A percentile compares a stretch with the other conserved stretches of the same genome.
Evolutionary conservation across 2,329 filamentous ascomycete genomes (phyloP).

Genomic region (Plectosphaerella plurivora): DNA sequence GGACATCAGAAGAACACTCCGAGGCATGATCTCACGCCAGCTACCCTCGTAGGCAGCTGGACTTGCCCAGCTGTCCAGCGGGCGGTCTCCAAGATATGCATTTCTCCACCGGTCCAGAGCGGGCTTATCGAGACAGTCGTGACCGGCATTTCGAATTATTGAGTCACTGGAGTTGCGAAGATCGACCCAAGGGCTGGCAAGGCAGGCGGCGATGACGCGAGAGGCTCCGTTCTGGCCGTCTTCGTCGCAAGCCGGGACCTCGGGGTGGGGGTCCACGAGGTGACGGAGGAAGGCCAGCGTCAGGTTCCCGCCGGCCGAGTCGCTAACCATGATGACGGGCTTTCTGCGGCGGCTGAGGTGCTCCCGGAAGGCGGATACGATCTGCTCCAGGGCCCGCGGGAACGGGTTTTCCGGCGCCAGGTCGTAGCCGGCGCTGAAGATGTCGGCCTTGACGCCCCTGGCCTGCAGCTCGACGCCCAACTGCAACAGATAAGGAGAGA

Average conservation of each 20-base stretch:
- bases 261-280: conserved; percentile 22
- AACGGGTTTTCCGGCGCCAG: neutral
- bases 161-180: neutral
- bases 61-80: neutral
- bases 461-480: neutral
- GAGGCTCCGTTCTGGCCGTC: neutral
- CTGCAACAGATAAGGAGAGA: neutral
- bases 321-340: conserved; percentile 6
- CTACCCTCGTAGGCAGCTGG: neutral
- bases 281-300: conserved; percentile 25
- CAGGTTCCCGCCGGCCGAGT: conserved; percentile 31
- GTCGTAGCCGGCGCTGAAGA: neutral
- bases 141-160: neutral
- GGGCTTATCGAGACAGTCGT: neutral
- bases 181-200: neutral
- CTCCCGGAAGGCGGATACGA: neutral
- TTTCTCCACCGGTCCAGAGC: neutral
- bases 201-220: neutral
- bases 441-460: neutral
- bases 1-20: neutral
- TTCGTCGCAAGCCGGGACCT: neutral
- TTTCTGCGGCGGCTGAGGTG: neutral
- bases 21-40: neutral
- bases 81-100: neutral
- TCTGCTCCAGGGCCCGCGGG: neutral